phyloP scores from a whole-genome alignment of 2,329 filamentous ascomycete species.

The Epichloe baconii region DNA sequence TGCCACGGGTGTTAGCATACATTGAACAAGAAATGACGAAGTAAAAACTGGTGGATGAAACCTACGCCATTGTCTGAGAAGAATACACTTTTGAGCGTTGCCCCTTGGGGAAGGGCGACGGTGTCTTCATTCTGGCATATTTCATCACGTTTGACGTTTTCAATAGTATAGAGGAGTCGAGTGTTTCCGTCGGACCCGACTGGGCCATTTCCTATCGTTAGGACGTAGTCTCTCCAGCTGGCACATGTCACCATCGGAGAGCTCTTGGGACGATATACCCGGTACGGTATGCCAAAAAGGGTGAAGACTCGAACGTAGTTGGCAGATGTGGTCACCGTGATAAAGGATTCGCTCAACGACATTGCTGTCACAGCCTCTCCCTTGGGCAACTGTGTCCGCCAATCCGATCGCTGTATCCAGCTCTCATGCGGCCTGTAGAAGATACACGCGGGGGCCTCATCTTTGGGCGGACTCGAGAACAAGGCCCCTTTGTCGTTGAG shows the following conservation, averaged over 20 bases:
- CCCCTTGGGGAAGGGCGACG: conserved; percentile 66
- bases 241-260: conserved; percentile 83
- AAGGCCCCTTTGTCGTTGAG: conserved; percentile 73
- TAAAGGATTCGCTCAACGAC: conserved; percentile 79
- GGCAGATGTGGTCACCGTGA: conserved; percentile 74
- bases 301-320: conserved; percentile 91
- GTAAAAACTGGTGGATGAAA: background rate
- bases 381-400: conserved; percentile 74
- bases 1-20: conserved; percentile 18
- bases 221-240: conserved; percentile 90
- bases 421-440: conserved; percentile 96
- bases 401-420: conserved; percentile 84
- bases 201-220: conserved; percentile 88
- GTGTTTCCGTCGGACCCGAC: conserved; percentile 66
- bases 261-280: conserved; percentile 85
- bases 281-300: conserved; percentile 77
- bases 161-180: conserved; percentile 76
- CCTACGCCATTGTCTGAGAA: conserved; percentile 82
- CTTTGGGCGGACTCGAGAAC: conserved; percentile 65
- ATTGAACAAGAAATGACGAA: background rate
- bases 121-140: conserved; percentile 91
- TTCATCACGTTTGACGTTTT: conserved; percentile 87
- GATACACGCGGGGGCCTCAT: conserved; percentile 59
- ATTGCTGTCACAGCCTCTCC: conserved; percentile 83
- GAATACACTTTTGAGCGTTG: conserved; percentile 68